phyloP scores from a whole-genome alignment of 2,329 filamentous ascomycete genomes.

The Colletotrichum tanaceti region DNA sequence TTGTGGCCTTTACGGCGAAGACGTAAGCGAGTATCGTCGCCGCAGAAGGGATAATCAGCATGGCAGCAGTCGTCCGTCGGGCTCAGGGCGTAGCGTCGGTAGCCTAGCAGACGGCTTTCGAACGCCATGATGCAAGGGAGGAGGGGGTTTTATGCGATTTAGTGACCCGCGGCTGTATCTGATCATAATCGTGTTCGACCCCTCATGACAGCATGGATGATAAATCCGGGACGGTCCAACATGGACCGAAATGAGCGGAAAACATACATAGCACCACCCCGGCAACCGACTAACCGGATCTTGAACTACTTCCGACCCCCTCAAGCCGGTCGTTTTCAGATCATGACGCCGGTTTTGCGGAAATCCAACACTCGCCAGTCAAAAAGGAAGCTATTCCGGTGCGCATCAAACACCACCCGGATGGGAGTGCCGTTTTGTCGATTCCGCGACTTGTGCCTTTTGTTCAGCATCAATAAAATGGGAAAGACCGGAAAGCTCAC shows the following conservation, averaged over 20 bases:
- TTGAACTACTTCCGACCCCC: constrained; percentile 10
- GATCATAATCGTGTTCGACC: constrained; percentile 4
- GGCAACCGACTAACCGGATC: constrained; percentile 28
- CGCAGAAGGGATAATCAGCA: constrained; percentile 18
- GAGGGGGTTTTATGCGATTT: constrained; percentile 9
- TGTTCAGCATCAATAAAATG: background rate
- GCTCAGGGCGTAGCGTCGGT: background rate
- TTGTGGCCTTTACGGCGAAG: constrained; percentile 45
- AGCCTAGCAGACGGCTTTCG: background rate
- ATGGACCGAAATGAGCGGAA: constrained; percentile 34
- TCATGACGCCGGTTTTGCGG: too few species aligned
- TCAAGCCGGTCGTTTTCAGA: background rate
- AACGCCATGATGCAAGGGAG: background rate
- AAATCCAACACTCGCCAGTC: background rate
- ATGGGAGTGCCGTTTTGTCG: background rate
- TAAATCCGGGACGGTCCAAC: constrained; percentile 15
- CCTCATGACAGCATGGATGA: constrained; percentile 20
- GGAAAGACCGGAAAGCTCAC: background rate
- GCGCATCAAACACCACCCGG: background rate
- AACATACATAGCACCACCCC: background rate
- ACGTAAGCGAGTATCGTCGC: constrained; percentile 42
- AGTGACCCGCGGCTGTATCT: background rate
- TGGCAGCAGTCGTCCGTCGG: background rate
- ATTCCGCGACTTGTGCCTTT: too few species aligned
- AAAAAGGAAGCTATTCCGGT: background rate